Percentiles rank a stretch among this genome's conserved stretches.
These are phyloP conservation scores for Penicillium polonicum DNA, from an alignment of 2,329 filamentous ascomycete species.

Conservation along the genomic window DNA sequence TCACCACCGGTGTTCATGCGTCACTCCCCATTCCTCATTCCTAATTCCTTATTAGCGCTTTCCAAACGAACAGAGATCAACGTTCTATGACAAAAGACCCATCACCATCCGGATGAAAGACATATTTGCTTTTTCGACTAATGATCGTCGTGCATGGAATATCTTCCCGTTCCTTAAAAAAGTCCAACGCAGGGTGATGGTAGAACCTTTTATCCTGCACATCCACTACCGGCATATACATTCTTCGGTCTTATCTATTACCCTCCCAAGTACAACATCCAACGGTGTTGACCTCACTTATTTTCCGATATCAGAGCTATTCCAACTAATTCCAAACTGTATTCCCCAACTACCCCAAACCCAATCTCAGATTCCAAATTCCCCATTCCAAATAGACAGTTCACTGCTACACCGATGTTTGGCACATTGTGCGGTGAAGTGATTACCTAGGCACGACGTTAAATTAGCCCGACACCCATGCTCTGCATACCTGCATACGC, in stretches of 20 bases:
- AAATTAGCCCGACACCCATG: conserved; percentile 5
- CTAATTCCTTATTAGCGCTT: not conserved
- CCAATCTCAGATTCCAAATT: not conserved
- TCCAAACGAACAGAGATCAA: not conserved
- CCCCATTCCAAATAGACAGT: not conserved
- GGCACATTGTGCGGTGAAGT: conserved; percentile 4
- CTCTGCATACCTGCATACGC: not conserved
- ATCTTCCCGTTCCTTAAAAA: not conserved
- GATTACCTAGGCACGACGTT: not conserved
- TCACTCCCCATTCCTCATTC: not conserved
- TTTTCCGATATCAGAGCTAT: not conserved
- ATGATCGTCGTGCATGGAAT: conserved; percentile 7
- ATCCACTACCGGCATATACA: not conserved
- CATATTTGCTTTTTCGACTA: not conserved
- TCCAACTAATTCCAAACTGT: not conserved
- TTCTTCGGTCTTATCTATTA: not conserved
- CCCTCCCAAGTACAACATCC: not conserved
- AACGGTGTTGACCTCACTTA: not conserved
- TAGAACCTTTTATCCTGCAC: not conserved
- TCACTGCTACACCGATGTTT: conserved; percentile 4
- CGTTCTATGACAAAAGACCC: not conserved
- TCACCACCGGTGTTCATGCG: not conserved
- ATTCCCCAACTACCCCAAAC: not conserved
- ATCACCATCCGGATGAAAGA: not conserved
- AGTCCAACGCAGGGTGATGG: not conserved